Conservation (phyloP, 1,284 basidiomycete genomes). For the Spongispora temasekensis region DNA sequence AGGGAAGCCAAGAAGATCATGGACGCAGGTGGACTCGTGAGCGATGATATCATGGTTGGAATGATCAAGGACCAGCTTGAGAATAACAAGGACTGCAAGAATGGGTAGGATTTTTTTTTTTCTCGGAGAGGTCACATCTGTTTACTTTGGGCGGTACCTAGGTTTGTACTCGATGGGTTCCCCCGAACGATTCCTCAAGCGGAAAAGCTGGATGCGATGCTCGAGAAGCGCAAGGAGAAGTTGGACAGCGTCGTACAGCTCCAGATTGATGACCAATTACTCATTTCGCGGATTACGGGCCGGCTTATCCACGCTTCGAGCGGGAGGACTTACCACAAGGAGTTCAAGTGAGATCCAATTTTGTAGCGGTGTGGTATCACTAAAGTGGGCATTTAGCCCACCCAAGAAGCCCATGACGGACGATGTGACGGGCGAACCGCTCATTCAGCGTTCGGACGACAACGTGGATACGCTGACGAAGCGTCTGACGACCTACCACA, state of each 20-base stretch:
- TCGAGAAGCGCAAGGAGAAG: constrained; percentile 78
- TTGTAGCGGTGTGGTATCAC: constrained; percentile 1
- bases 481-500: constrained; percentile 85
- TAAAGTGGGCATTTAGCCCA: constrained; percentile 56
- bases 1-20: constrained; percentile 97
- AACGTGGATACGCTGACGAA: constrained; percentile 93
- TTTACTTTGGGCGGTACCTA: constrained; percentile 33
- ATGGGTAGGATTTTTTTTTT: constrained; percentile 69
- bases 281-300: constrained; percentile 97
- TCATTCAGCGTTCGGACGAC: constrained; percentile 91
- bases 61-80: constrained; percentile 98
- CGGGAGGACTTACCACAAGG: constrained; percentile 92
- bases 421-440: constrained; percentile 93
- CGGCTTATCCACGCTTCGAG: constrained; percentile 90
- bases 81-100: constrained; percentile 90
- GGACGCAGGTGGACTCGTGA: constrained; percentile 92
- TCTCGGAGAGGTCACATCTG: too few species aligned
- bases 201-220: constrained; percentile 94
- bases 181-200: constrained; percentile 98
- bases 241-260: constrained; percentile 93
- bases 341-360: constrained; percentile 79
- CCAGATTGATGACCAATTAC: constrained; percentile 90
- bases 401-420: constrained; percentile 95
- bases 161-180: constrained; percentile 98
- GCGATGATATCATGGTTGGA: constrained; percentile 95